Conservation (phyloP, 1,284 basidiomycete species). For the Leucoagaricus sp. region DNA sequence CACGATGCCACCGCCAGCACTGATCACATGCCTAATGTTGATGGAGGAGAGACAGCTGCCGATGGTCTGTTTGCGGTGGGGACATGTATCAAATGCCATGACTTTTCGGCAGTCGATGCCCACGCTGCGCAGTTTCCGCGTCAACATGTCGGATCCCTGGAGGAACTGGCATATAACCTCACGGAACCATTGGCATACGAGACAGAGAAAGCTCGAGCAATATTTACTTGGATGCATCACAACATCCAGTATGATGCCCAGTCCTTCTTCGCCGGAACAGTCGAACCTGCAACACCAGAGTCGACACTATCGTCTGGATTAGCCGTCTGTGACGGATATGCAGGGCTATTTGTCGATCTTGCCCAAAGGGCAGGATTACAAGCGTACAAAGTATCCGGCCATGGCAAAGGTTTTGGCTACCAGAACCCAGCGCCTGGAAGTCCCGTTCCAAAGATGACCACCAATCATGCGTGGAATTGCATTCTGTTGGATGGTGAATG, state of each 20-base stretch:
- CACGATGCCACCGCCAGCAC: neutral
- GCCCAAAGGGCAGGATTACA: conserved; percentile 40
- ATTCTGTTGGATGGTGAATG: conserved; percentile 43
- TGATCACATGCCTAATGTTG: no score
- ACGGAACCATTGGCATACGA: conserved; percentile 41
- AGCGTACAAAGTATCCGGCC: conserved; percentile 40
- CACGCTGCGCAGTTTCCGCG: conserved; percentile 46
- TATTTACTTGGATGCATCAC: conserved; percentile 47
- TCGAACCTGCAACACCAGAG: conserved; percentile 34
- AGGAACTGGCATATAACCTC: conserved; percentile 39
- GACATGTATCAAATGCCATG: conserved; percentile 41
- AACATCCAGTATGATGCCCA: conserved; percentile 45
- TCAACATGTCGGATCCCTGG: conserved; percentile 36
- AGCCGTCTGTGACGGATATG: conserved; percentile 49
- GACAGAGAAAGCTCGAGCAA: conserved; percentile 44
- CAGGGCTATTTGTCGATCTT: conserved; percentile 40
- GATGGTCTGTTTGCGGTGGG: neutral
- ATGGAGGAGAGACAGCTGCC: neutral
- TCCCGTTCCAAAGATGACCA: conserved; percentile 33
- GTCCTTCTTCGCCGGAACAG: conserved; percentile 42
- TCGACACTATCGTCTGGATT: conserved; percentile 40
- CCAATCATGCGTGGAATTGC: conserved; percentile 50
- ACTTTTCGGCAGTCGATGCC: conserved; percentile 42
- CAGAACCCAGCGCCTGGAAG: conserved; percentile 29
- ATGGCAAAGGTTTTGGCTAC: conserved; percentile 48